Base-by-base conservation (phyloP, 2,329 filamentous ascomycete species). In the Trichoderma sp. region DNA sequence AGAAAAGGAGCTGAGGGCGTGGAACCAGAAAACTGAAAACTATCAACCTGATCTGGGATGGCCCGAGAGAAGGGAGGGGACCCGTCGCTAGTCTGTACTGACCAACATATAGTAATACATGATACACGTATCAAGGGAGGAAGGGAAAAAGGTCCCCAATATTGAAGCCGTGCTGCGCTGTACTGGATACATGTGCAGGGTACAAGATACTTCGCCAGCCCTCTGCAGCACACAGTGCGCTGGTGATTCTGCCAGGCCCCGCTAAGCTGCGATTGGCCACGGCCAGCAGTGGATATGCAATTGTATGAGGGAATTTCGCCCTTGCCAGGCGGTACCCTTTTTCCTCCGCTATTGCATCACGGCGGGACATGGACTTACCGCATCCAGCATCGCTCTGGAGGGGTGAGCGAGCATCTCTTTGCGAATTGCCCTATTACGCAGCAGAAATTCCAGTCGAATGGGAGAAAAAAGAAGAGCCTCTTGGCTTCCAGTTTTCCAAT, bases 271-370 rank as follows among this genome's bases (percentile, higher is more conserved):
- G 42, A 66, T 39, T 58, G 39, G 52, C 53, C 63, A 19, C 53
- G 17, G 22, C 29, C 37, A n/a, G 57, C 19, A 8, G 57, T 67
- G 65, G 57, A 54, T 67, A 67, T 67, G 65, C 57, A 67, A 67
- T 67, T 67, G 58, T 60, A 67, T 67, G 65, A 67, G 65, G 65
- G 65, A 67, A 67, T 67, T 67, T 67, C 34, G 8, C 37, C 13
- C 34, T 25, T 53, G 29, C 59, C 42, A 63, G 59, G 19, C 10
- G 42, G 29, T 32, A 48, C 13, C 48, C 8, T 32, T 29, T 22
- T 37, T 4, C 34, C 52, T n/a, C 12, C 52, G 59, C 39, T 68
- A 68, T 63, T 68, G 66, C 66, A 68, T 63, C 50, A 63, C 39
- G 39, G 42, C 48, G 66, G 56, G 52, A 58, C 53, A 56, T 67